Conservation (phyloP, 2,329 filamentous ascomycete genomes). For the Colletotrichum sp. region DNA sequence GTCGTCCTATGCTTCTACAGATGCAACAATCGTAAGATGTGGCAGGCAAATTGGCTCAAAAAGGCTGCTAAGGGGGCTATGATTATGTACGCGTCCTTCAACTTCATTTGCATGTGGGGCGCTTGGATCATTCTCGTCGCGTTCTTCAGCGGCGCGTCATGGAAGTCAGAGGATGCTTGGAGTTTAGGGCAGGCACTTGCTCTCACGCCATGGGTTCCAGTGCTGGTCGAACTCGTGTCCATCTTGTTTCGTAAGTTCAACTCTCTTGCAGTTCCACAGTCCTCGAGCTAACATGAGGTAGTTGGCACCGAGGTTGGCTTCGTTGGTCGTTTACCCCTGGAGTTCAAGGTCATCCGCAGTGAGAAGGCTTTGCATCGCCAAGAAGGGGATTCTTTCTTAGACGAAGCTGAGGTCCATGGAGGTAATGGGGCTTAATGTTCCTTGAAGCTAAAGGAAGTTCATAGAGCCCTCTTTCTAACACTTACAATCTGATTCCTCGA, state of each 20-base stretch:
- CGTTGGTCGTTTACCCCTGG: neutral
- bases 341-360: neutral
- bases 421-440: neutral
- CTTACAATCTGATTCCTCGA: neutral
- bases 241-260: neutral
- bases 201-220: neutral
- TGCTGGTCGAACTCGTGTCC: neutral
- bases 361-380: neutral
- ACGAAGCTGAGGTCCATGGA: neutral
- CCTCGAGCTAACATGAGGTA: neutral
- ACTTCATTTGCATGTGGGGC: constrained; percentile 18
- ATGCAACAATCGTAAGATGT: constrained; percentile 13
- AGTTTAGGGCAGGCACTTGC: constrained; percentile 6
- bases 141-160: neutral
- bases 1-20: constrained; percentile 17
- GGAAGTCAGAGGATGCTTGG: neutral
- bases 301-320: neutral
- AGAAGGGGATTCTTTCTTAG: neutral
- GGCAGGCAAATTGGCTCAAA: constrained; percentile 2
- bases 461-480: neutral
- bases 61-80: neutral
- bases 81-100: neutral
- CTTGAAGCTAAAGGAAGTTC: neutral
- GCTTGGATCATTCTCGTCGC: neutral
- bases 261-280: neutral